Conservation (phyloP, 2,329 filamentous ascomycete species). For the Fusarium xyrophilum region DNA sequence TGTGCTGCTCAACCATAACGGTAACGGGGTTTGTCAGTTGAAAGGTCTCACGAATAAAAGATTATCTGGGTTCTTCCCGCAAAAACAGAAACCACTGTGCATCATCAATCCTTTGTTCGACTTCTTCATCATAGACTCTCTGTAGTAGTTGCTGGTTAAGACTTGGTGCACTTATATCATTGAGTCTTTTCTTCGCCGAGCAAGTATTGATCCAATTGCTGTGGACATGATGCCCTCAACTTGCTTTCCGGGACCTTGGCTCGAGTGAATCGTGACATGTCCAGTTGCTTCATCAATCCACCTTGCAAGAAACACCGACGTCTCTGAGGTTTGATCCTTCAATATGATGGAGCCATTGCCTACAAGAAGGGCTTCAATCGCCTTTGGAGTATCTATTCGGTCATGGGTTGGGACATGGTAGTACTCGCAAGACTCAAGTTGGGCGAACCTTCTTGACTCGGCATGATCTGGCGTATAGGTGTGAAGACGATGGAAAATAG, state of each 20-base stretch:
- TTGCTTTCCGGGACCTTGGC: background rate
- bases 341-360: background rate
- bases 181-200: no score
- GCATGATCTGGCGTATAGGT: background rate
- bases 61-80: background rate
- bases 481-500: background rate
- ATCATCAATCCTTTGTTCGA: background rate
- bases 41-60: background rate
- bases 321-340: background rate
- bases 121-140: slow-evolving; percentile 34
- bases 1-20: background rate
- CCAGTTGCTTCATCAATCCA: background rate
- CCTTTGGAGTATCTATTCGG: background rate
- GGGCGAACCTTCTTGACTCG: background rate
- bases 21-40: background rate
- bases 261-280: accelerated
- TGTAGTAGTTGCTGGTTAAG: slow-evolving; percentile 37
- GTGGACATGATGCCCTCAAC: background rate
- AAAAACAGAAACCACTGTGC: background rate
- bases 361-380: background rate
- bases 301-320: background rate
- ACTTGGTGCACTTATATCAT: slow-evolving; percentile 28
- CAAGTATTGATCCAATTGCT: background rate
- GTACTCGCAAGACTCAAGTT: background rate
- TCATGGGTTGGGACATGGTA: background rate